Evolutionary conservation across 345 rosid genomes (phyloP).

Genomic region (Eucalyptus brandiana): DNA sequence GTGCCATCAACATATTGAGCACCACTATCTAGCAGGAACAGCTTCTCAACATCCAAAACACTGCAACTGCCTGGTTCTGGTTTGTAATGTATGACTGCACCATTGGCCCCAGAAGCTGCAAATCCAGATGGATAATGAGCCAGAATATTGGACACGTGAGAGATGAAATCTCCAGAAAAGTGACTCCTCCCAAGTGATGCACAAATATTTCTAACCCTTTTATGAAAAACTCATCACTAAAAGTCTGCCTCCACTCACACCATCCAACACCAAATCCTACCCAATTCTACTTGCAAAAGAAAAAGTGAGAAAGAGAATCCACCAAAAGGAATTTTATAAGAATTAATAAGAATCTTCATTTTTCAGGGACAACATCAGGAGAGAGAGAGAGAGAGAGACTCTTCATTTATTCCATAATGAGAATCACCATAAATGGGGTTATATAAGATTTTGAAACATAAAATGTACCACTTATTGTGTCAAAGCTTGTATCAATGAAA

Average conservation of each 20-base stretch:
- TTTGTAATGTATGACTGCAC: conserved; percentile 90
- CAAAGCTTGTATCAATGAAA: conserved; percentile 90
- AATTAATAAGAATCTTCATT: neutral
- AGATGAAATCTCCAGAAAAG: neutral
- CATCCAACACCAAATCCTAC: neutral
- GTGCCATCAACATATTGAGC: conserved; percentile 96
- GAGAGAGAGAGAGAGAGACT: neutral
- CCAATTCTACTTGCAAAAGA: neutral
- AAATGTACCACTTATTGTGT: conserved; percentile 82
- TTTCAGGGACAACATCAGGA: neutral
- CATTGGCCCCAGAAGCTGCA: conserved; percentile 93
- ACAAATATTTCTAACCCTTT: neutral
- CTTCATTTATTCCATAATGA: neutral
- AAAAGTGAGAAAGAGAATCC: neutral
- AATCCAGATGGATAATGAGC: neutral
- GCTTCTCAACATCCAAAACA: conserved; percentile 54
- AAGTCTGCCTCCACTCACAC: neutral
- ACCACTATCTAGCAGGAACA: conserved; percentile 88
- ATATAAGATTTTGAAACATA: neutral
- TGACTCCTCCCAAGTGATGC: neutral
- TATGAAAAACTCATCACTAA: neutral
- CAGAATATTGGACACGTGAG: neutral
- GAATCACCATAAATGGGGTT: neutral
- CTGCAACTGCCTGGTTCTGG: conserved; percentile 84
- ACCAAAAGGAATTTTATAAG: neutral